phyloP scores from a whole-genome alignment of 768 basidiomycete species.

The Suillus plorans region DNA sequence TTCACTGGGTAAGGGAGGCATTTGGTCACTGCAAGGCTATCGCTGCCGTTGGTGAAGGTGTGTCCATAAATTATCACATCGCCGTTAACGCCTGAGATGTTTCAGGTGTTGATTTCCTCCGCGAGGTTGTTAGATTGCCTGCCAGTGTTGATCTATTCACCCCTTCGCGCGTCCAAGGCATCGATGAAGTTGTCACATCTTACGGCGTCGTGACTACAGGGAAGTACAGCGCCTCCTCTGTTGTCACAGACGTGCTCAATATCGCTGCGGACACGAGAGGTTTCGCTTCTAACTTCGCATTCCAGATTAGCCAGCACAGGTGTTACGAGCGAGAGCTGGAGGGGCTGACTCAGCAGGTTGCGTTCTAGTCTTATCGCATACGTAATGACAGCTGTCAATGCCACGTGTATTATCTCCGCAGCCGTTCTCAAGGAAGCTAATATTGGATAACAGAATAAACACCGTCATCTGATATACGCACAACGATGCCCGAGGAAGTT shows the following conservation, averaged over 20 bases:
- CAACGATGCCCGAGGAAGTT: too few species aligned
- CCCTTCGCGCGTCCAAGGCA: slow-evolving; percentile 20
- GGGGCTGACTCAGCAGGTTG: slow-evolving; percentile 52
- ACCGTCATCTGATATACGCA: background rate
- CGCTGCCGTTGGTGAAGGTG: slow-evolving; percentile 71
- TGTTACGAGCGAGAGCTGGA: slow-evolving; percentile 63
- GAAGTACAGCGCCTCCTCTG: slow-evolving; percentile 43
- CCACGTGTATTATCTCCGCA: background rate
- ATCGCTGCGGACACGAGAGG: slow-evolving; percentile 48
- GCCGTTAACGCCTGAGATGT: slow-evolving; percentile 2
- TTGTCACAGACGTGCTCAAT: slow-evolving; percentile 38
- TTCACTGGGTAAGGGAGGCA: slow-evolving; percentile 85
- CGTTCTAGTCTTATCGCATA: slow-evolving; percentile 33
- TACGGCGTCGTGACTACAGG: slow-evolving; percentile 66
- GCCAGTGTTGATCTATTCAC: slow-evolving; percentile 41
- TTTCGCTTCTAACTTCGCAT: slow-evolving; percentile 58
- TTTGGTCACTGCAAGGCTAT: slow-evolving; percentile 88
- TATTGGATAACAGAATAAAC: background rate
- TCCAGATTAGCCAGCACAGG: slow-evolving; percentile 64
- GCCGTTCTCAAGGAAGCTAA: background rate
- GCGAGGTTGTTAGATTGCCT: slow-evolving; percentile 45
- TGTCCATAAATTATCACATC: slow-evolving; percentile 6
- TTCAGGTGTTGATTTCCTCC: slow-evolving; percentile 49
- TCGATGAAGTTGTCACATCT: slow-evolving; percentile 46
- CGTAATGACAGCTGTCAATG: background rate